Conservation (phyloP, 2,329 filamentous ascomycete species). For the Pseudocercospora crystallina region DNA sequence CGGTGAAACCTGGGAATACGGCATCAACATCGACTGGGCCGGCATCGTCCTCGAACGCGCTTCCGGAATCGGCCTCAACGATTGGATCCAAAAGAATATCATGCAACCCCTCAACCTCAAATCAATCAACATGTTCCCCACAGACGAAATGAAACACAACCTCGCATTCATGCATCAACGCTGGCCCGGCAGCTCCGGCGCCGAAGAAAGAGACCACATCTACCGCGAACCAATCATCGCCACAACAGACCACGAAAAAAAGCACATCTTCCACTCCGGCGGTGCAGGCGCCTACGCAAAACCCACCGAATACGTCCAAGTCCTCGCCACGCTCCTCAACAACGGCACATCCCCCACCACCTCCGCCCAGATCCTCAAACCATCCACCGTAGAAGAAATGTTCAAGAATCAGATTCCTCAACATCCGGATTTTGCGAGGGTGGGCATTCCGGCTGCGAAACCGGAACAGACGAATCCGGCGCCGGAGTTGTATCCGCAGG, state of each 20-base stretch:
- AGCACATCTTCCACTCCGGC: conserved; percentile 56
- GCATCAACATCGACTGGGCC: conserved; percentile 51
- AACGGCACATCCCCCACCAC: conserved; percentile 61
- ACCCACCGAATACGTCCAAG: conserved; percentile 62
- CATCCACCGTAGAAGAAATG: conserved; percentile 61
- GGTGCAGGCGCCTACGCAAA: conserved; percentile 62
- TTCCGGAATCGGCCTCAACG: conserved; percentile 44
- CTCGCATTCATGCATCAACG: conserved; percentile 60
- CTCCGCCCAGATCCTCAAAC: conserved; percentile 53
- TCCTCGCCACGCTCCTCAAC: conserved; percentile 64
- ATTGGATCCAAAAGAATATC: conserved; percentile 49
- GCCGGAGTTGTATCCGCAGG: conserved; percentile 39
- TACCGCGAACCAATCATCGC: conserved; percentile 49
- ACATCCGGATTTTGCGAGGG: conserved; percentile 36
- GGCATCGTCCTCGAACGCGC: conserved; percentile 49
- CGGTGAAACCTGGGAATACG: conserved; percentile 61
- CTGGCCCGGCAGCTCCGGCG: conserved; percentile 36
- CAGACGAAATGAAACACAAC: conserved; percentile 52
- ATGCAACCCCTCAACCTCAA: conserved; percentile 48
- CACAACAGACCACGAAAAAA: conserved; percentile 45
- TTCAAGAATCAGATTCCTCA: conserved; percentile 57
- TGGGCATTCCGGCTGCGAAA: conserved; percentile 35
- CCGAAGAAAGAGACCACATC: conserved; percentile 50
- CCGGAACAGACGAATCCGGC: conserved; percentile 37
- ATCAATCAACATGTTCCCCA: conserved; percentile 59